phyloP scores from a whole-genome alignment of 345 rosid genomes.

The Lenwebbia sp. region DNA sequence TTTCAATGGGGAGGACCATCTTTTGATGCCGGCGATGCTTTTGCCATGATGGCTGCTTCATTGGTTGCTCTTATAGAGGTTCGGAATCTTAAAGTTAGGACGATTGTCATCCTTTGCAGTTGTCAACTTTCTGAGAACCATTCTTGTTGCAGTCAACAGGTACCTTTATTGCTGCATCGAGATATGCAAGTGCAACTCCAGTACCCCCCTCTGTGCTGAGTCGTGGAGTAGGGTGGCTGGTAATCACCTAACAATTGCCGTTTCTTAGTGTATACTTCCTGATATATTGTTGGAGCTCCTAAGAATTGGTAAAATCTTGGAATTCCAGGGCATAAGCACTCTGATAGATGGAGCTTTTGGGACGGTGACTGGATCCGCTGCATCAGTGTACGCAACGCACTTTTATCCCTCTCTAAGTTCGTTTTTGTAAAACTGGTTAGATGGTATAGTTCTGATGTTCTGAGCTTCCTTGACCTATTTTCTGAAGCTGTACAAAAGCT shows the following conservation, averaged over 20 bases:
- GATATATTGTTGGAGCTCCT: background rate
- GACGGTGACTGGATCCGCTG: conserved; percentile 52
- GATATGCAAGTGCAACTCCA: conserved; percentile 80
- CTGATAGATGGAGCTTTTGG: conserved; percentile 64
- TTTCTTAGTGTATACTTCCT: background rate
- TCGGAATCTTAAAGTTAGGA: background rate
- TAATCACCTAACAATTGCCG: background rate
- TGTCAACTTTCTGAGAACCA: background rate
- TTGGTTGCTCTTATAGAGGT: conserved; percentile 76
- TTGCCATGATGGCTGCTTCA: conserved; percentile 73
- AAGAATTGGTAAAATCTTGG: background rate
- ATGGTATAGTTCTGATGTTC: background rate
- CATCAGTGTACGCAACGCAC: conserved; percentile 49
- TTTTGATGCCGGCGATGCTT: conserved; percentile 48
- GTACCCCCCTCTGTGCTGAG: conserved; percentile 67
- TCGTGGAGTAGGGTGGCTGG: conserved; percentile 90
- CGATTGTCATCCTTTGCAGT: background rate
- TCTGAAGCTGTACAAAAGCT: background rate
- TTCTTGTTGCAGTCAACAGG: conserved; percentile 58
- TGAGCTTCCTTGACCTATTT: background rate
- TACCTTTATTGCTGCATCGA: conserved; percentile 58
- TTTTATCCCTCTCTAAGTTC: background rate
- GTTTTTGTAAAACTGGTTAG: background rate
- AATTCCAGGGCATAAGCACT: conserved; percentile 54
- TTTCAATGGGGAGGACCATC: conserved; percentile 76